These are phyloP conservation scores for Polytrichum formosum DNA, from an alignment of 225 moss, liverwort and hornwort species.

Conservation along the genomic window DNA sequence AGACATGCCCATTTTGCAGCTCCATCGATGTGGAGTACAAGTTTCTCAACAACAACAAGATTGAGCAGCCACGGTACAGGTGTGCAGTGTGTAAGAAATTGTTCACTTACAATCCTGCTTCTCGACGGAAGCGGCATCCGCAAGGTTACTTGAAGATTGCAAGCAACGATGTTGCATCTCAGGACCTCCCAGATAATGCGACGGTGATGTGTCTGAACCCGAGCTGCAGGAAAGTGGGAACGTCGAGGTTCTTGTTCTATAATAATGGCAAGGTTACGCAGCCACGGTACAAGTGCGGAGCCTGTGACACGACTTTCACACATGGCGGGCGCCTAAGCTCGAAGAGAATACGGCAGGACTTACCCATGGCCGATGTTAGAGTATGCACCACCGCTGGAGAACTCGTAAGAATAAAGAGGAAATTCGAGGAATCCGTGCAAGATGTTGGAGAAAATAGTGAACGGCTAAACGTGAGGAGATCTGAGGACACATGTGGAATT, in stretches of 20 bases:
- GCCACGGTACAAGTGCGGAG: not conserved
- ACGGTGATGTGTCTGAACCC: not conserved
- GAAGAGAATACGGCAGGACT: too few relatives aligned
- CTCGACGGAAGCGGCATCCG: not conserved
- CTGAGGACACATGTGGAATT: too few relatives aligned
- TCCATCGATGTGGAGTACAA: not conserved
- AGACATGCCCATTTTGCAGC: not conserved
- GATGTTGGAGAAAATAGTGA: too few relatives aligned
- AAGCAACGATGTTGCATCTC: not conserved
- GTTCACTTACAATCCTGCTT: not conserved
- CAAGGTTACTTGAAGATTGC: not conserved
- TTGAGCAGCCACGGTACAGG: not conserved
- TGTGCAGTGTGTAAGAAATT: not conserved
- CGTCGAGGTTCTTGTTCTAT: not conserved
- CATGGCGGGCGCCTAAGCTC: not conserved
- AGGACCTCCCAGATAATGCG: not conserved
- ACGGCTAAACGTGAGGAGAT: too few relatives aligned
- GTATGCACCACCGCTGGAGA: too few relatives aligned
- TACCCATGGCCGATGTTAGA: too few relatives aligned
- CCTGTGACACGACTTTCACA: not conserved
- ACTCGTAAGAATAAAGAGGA: too few relatives aligned
- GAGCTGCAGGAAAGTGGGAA: not conserved
- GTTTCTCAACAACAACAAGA: slow-evolving; percentile 1
- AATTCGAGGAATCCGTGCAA: too few relatives aligned
- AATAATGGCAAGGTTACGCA: not conserved